Evolutionary conservation across 768 basidiomycete species (phyloP).

Genomic region (Phaeotremella skinneri): DNA sequence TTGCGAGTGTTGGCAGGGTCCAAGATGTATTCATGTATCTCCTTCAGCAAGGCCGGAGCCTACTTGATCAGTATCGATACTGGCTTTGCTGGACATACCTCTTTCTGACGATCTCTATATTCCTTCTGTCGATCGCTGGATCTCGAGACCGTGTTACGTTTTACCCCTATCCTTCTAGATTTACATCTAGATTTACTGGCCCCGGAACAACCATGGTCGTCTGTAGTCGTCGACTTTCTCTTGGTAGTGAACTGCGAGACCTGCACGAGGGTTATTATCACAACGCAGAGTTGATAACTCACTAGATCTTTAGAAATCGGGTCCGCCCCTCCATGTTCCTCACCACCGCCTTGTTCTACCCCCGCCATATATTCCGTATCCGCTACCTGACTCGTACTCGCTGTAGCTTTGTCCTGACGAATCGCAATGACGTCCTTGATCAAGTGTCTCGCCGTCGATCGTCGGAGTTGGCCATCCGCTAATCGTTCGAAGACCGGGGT

Average conservation of each 20-base stretch:
- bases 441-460: neutral
- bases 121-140: neutral
- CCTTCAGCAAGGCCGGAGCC: neutral
- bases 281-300: neutral
- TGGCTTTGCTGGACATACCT: neutral
- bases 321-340: neutral
- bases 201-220: neutral
- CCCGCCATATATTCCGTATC: neutral
- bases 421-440: neutral
- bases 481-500: neutral
- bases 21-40: conserved; percentile 1
- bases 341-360: neutral
- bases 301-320: neutral
- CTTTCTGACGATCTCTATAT: neutral
- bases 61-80: neutral
- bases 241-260: neutral
- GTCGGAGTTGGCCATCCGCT: neutral
- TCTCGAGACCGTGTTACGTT: neutral
- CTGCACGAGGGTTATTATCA: neutral
- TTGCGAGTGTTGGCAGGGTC: neutral
- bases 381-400: neutral
- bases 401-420: neutral
- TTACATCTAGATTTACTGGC: neutral
- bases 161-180: neutral
- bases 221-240: neutral